Base-by-base conservation (phyloP, 495 filamentous ascomycete species). In the Trichocladium antarcticum region DNA sequence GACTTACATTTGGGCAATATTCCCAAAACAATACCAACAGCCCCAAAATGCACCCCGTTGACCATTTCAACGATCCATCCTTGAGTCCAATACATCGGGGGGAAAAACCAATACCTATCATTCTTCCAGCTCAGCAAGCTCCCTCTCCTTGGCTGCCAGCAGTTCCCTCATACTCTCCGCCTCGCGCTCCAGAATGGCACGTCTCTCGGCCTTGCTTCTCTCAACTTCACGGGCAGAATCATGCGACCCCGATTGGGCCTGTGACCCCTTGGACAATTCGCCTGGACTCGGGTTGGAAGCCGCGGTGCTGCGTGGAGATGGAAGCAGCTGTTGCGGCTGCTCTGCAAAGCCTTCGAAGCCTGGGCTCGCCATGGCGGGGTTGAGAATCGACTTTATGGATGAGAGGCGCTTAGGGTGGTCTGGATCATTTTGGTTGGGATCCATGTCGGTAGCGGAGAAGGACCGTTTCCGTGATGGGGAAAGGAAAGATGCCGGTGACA, bases 351-450 rank as follows among this genome's bases (percentile, higher is more conserved):
- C 60, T 17, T 57, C 52, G 11, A 22, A 47, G 37, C 45, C 53
- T 1, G 54, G 54, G 37, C 50, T 62, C 11, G 50, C 45, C 16
- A 55, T 57, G 8, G 70, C 51, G n/a, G 79, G 80, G 50, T 90
- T 90, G 22, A 93, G 68, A 37, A 93, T 84, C 3, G 85, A 87
- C 28, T 80, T 87, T 41, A 92, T 92, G 1, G 84, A 88, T 41
- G 80, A 83, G 1, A 88, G 66, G 4, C 86, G 78, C 42, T 81
- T 81, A 2, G 72, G 57, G 36, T 63, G 59, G 19, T 68, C 66
- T 17, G 17, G 34, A 5, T 63, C 57, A 17, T 49, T 57, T 24
- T 51, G 54, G 29, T 58, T 56, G 24, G 58, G 56, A 6, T 77
- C 72, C 31, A 67, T 68, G 34, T 78, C 76, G 12, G 72, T 66